Percentiles rank a stretch among this genome's conserved stretches.
Conservation (phyloP, 2,329 filamentous ascomycete species). For the Pseudocercospora macadamiae region DNA sequence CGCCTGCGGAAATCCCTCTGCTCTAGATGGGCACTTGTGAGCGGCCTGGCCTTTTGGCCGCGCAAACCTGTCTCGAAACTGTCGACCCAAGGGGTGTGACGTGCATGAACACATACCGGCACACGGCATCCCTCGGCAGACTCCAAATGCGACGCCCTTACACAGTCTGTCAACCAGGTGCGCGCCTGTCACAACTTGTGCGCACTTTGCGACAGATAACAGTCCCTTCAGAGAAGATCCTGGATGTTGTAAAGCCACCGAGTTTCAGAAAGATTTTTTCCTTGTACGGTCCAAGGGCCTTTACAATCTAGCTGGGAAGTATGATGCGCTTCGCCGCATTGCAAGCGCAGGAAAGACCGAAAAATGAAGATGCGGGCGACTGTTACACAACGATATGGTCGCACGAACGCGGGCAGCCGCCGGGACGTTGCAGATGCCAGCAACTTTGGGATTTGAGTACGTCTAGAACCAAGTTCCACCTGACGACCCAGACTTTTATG, state of each 20-base stretch:
- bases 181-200: background rate
- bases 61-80: slow-evolving; percentile 3
- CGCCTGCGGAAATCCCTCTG: too few species aligned
- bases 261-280: background rate
- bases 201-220: background rate
- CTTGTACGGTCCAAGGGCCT: background rate
- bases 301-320: background rate
- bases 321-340: slow-evolving; percentile 9
- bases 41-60: background rate
- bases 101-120: slow-evolving; percentile 4
- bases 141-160: too few species aligned
- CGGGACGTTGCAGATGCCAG: slow-evolving; percentile 17
- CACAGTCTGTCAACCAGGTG: slow-evolving; percentile 19
- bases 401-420: slow-evolving; percentile 19
- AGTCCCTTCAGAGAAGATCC: too few species aligned
- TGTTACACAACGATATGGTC: slow-evolving; percentile 16
- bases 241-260: too few species aligned
- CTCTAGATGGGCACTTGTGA: too few species aligned
- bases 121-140: slow-evolving; percentile 1
- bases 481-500: slow-evolving; percentile 20
- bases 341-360: slow-evolving; percentile 6
- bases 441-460: slow-evolving; percentile 22
- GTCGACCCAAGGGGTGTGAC: background rate
- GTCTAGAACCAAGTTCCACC: slow-evolving; percentile 22
- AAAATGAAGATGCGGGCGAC: slow-evolving; percentile 7